Base-by-base conservation (phyloP, 805 yeast genomes). In the Yarrowia keelungensis region DNA sequence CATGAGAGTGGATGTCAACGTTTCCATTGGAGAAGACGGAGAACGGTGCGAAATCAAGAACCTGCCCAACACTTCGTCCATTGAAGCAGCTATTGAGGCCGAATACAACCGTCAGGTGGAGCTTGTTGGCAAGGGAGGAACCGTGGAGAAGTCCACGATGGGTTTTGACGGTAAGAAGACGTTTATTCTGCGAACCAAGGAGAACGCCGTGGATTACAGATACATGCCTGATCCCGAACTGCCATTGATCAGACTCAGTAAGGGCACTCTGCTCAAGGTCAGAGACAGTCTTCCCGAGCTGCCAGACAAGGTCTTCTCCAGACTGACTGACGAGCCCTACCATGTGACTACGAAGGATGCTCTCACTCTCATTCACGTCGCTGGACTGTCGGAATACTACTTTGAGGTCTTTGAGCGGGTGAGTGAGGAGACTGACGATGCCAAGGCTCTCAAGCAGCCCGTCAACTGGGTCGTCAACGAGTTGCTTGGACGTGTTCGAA, bases 171-270 rank as follows among this genome's bases (percentile, higher is more conserved):
- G 97, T 1, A 77, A 77, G 2, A 79, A 81, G 50, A 94, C 98
- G 0, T 81, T 83, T 54, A 82, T 84, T 62, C 79, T 89, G 62
- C 85, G 99, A 75, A 81, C 85, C 3, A 95, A 95, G 74, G 98
- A 94, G 76, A 85, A 85, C 47, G 85, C 91, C 0, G 84, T 90
- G 12, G 99, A 95, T 77, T 95, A 95, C 78, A 81, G 98, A 73
- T 95, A 92, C 75, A 89, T 94, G 84, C 97, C 98, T 0, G 99
- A 95, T 76, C 91, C 96, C 1, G 99, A 95, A 76, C 79, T 95
- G 39, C 92, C 95, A 0, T 77, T 79, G 0, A 78, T 93, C 4
- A 70, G 74, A 15, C 76, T 94, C 2, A 80, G 84, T 46, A 69
- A 78, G 1, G 75, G 75, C 0, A 82, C 88, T 5, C 74, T 83